Percentiles rank a stretch among this genome's conserved stretches.
Evolutionary conservation across 1,284 basidiomycete genomes (phyloP).

Genomic region (Ustilago esculenta): DNA sequence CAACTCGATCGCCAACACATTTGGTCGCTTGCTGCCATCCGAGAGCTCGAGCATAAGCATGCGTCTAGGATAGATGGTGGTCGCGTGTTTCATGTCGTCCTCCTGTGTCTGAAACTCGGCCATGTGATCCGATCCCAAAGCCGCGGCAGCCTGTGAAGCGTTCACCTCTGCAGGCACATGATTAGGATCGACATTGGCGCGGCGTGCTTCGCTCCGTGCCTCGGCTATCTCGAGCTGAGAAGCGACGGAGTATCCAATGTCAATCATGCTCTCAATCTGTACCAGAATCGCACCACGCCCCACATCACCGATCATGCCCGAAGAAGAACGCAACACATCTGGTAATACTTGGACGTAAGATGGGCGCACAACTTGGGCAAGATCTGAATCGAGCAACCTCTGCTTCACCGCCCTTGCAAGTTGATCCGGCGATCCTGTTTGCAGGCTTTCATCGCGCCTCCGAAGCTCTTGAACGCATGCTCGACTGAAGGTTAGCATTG

Average conservation of each 20-base stretch:
- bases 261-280: conserved; percentile 43
- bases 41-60: conserved; percentile 83
- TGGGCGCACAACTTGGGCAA: conserved; percentile 7
- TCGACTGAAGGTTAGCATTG: neutral
- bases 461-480: conserved; percentile 12
- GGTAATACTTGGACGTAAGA: conserved; percentile 10
- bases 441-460: neutral
- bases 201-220: conserved; percentile 30
- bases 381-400: conserved; percentile 32
- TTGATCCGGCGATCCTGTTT: conserved; percentile 13
- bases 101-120: conserved; percentile 48
- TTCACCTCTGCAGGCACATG: conserved; percentile 13
- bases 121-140: conserved; percentile 24
- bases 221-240: conserved; percentile 45
- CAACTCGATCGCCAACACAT: conserved; percentile 71
- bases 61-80: conserved; percentile 95
- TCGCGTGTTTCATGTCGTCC: conserved; percentile 69
- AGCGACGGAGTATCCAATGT: conserved; percentile 37
- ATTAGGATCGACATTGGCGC: conserved; percentile 35
- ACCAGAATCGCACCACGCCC: conserved; percentile 20
- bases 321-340: neutral
- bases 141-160: conserved; percentile 70
- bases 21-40: conserved; percentile 90
- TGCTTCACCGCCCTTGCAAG: conserved; percentile 36
- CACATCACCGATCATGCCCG: conserved; percentile 16